A percentile compares a stretch with the other conserved stretches of the same genome.
These are phyloP conservation scores for Umbelopsis sp. DNA, from an alignment of 192 early-diverging fungal species.

Conservation along the genomic window DNA sequence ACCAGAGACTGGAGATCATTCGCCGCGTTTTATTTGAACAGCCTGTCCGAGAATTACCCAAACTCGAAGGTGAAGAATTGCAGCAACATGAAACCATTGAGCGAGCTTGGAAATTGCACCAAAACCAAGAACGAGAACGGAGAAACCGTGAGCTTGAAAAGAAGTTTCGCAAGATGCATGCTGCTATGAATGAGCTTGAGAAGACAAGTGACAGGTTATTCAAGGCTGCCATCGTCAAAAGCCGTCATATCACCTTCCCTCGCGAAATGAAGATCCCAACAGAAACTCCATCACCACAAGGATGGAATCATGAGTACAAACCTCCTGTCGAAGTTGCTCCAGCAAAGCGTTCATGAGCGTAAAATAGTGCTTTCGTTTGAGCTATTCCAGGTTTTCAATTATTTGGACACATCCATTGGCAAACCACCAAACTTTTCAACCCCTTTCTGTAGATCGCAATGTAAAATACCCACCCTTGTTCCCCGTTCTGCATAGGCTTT, in stretches of 20 bases:
- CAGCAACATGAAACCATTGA: slow-evolving; percentile 72
- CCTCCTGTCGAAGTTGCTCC: slow-evolving; percentile 4
- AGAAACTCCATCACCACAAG: slow-evolving; percentile 67
- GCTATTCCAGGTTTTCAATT: neutral
- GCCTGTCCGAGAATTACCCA: slow-evolving; percentile 41
- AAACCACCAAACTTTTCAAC: neutral
- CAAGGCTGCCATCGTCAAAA: slow-evolving; percentile 60
- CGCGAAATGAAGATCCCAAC: slow-evolving; percentile 74
- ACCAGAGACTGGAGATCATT: slow-evolving; percentile 69
- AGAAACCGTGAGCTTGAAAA: slow-evolving; percentile 45
- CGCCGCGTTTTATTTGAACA: slow-evolving; percentile 70
- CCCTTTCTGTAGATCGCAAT: neutral
- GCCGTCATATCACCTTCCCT: slow-evolving; percentile 64
- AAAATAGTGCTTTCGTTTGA: neutral
- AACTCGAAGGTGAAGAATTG: slow-evolving; percentile 55
- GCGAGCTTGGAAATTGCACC: slow-evolving; percentile 66
- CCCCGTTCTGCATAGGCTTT: neutral
- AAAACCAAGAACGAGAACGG: slow-evolving; percentile 48
- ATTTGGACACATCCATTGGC: neutral
- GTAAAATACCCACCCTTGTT: slow-evolving; percentile 9
- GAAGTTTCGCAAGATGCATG: slow-evolving; percentile 66
- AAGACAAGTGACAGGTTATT: slow-evolving; percentile 59
- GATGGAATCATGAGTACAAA: slow-evolving; percentile 68
- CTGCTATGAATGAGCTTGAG: slow-evolving; percentile 68
- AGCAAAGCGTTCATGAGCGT: neutral